Conservation (phyloP, 2,329 filamentous ascomycete species). For the Ceratocystiopsis sp. region DNA sequence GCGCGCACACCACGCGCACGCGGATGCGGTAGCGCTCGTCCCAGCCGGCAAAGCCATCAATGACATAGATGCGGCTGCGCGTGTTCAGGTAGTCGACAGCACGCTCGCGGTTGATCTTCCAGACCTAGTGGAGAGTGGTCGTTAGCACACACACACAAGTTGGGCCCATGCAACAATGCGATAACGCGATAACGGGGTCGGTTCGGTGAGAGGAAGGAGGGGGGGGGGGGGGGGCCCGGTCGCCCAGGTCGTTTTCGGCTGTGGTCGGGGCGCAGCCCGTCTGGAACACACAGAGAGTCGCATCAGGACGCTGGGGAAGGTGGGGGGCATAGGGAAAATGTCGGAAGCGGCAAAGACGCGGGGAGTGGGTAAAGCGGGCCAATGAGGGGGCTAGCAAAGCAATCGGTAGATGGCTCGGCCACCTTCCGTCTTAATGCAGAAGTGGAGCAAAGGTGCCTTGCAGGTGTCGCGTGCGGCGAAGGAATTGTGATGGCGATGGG, state of each 20-base stretch:
- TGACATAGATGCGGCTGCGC: constrained; percentile 92
- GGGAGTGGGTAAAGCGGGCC: no score
- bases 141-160: no score
- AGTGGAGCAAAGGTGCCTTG: no score
- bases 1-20: constrained; percentile 94
- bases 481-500: no score
- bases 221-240: no score
- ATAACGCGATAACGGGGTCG: not conserved
- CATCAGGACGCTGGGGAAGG: constrained; percentile 6
- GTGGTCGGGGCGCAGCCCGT: constrained; percentile 6
- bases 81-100: constrained; percentile 99
- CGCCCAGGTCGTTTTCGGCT: constrained; percentile 4
- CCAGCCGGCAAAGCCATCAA: constrained; percentile 96
- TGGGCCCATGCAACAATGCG: not conserved
- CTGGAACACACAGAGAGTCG: no score
- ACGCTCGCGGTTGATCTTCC: constrained; percentile 98
- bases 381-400: no score
- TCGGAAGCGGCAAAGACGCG: constrained; percentile 2
- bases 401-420: no score
- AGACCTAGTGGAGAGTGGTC: constrained; percentile 46
- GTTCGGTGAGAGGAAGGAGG: not conserved
- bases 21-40: constrained; percentile 96
- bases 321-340: constrained; percentile 5
- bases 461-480: no score
- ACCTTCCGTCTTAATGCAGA: no score